A percentile compares a stretch with the other conserved stretches of the same genome.
Evolutionary conservation across 1,284 basidiomycete species (phyloP).

Genomic region (Jaminaea rosea): DNA sequence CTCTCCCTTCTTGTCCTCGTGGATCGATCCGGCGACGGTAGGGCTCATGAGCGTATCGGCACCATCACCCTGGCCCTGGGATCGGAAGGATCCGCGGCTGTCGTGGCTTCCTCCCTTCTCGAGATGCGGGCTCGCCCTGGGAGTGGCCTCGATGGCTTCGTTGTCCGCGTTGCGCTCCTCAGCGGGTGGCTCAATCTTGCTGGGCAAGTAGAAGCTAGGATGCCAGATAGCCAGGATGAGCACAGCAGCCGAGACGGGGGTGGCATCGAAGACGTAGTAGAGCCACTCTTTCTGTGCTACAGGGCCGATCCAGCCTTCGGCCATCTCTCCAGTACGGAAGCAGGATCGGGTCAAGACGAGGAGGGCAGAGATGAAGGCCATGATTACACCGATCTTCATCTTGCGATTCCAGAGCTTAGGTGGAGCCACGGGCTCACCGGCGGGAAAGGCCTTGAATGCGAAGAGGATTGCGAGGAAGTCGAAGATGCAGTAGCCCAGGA

Average conservation of each 20-base stretch:
- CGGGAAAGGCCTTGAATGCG: neutral
- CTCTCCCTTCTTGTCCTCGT: too few relatives aligned
- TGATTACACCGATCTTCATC: neutral
- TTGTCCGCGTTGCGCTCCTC: too few relatives aligned
- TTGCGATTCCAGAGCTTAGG: neutral
- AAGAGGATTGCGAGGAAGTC: slow-evolving; percentile 6
- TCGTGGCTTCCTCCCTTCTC: too few relatives aligned
- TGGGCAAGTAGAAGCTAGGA: slow-evolving; percentile 15
- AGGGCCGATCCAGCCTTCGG: slow-evolving; percentile 7
- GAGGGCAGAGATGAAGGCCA: neutral
- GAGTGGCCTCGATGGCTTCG: too few relatives aligned
- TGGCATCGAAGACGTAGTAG: slow-evolving; percentile 7
- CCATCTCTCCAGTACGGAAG: slow-evolving; percentile 10
- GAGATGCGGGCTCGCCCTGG: too few relatives aligned
- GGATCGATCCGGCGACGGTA: too few relatives aligned
- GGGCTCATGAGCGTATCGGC: too few relatives aligned
- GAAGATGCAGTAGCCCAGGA: slow-evolving; percentile 8
- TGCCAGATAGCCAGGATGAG: slow-evolving; percentile 14
- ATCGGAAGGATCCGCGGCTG: too few relatives aligned
- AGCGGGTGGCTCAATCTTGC: slow-evolving; percentile 4
- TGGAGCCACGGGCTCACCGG: neutral
- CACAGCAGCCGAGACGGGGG: slow-evolving; percentile 8
- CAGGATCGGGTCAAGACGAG: slow-evolving; percentile 1
- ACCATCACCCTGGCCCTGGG: too few relatives aligned
- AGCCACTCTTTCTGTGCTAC: slow-evolving; percentile 8